These are phyloP conservation scores for Leptomonas pyrrhocoris DNA, from an alignment of 208 protist genomes.

Conservation along the genomic window DNA sequence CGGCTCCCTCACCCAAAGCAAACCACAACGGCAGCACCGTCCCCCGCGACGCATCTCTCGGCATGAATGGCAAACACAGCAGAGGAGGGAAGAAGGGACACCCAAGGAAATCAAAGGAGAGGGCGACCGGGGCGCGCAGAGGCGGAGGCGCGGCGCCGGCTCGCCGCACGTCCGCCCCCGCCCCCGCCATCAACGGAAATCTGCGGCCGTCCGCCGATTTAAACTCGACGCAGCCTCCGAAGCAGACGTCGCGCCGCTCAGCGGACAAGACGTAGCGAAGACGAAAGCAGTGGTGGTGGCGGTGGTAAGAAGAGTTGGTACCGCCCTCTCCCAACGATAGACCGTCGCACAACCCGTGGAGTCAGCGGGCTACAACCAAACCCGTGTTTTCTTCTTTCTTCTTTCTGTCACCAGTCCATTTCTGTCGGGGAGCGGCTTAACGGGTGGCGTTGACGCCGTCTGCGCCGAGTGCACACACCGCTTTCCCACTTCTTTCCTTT, in stretches of 20 bases:
- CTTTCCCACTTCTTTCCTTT: too few relatives aligned
- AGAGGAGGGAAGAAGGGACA: not conserved
- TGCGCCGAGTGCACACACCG: too few relatives aligned
- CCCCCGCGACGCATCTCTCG: not conserved
- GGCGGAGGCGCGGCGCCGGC: not conserved
- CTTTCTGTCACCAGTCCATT: too few relatives aligned
- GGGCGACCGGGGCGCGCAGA: not conserved
- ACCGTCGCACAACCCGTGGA: too few relatives aligned
- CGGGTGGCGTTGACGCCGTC: too few relatives aligned
- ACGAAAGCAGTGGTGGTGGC: too few relatives aligned
- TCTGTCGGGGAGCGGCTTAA: too few relatives aligned
- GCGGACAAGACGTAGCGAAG: not conserved
- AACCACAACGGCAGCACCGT: not conserved
- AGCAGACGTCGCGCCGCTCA: too few relatives aligned
- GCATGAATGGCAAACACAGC: not conserved
- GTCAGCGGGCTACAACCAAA: too few relatives aligned
- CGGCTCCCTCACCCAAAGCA: not conserved
- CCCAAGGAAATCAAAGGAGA: conserved; percentile 1
- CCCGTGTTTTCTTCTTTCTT: too few relatives aligned
- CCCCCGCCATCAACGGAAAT: not conserved
- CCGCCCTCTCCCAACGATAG: too few relatives aligned
- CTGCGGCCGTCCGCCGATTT: not conserved
- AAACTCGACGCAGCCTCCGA: conserved; percentile 1
- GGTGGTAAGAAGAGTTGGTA: too few relatives aligned
- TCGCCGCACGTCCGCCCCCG: not conserved